Conservation (phyloP, 768 basidiomycete genomes). For the Pholiota microspora region DNA sequence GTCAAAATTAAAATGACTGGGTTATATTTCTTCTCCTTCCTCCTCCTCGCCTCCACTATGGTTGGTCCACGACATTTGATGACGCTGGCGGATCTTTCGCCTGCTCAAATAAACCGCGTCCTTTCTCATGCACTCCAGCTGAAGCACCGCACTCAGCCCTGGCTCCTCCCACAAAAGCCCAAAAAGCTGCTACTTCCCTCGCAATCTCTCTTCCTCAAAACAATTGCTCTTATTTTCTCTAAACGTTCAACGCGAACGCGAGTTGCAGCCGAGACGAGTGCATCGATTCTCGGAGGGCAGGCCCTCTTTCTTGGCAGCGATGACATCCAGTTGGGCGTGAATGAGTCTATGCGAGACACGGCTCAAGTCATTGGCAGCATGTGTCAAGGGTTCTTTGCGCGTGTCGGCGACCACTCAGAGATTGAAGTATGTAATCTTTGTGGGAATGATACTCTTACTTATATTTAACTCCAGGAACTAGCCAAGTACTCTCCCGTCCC, state of each 20-base stretch:
- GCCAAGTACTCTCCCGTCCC: constrained; percentile 90
- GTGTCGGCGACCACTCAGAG: constrained; percentile 90
- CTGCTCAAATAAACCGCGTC: constrained; percentile 66
- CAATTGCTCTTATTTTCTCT: constrained; percentile 86
- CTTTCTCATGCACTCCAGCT: constrained; percentile 63
- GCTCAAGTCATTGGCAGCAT: constrained; percentile 90
- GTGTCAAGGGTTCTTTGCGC: constrained; percentile 96
- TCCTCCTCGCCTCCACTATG: constrained; percentile 13
- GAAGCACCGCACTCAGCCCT: constrained; percentile 63
- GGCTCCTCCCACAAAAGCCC: constrained; percentile 55
- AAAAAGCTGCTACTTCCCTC: constrained; percentile 56
- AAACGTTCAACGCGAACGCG: constrained; percentile 95
- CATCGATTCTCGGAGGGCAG: constrained; percentile 77
- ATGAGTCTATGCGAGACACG: constrained; percentile 83
- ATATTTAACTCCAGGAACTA: constrained; percentile 67
- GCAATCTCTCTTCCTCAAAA: constrained; percentile 77
- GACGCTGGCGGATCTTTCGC: constrained; percentile 85
- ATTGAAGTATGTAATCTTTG: constrained; percentile 65
- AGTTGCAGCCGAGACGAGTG: constrained; percentile 81
- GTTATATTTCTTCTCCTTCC: too few relatives aligned
- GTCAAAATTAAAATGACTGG: too few relatives aligned
- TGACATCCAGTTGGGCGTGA: constrained; percentile 96
- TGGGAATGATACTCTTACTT: neutral
- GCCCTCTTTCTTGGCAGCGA: constrained; percentile 86
- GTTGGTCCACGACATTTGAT: constrained; percentile 64